Percentiles rank a stretch among this genome's conserved stretches.
Evolutionary conservation across 805 yeast genomes (phyloP).

Genomic region (Myxozyma vanderwaltii): DNA sequence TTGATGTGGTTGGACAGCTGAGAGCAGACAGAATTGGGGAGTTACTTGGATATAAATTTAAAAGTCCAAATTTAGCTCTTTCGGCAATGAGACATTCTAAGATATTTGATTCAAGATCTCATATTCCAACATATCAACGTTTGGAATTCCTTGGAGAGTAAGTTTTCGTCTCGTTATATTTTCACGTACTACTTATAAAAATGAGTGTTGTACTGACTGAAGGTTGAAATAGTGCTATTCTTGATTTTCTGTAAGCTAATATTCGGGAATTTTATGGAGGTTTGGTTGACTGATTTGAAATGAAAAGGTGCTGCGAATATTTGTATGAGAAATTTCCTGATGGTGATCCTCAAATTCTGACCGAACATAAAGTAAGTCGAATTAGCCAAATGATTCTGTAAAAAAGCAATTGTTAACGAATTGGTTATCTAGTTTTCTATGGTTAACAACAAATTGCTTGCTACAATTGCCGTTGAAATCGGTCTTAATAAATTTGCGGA

Average conservation of each 20-base stretch:
- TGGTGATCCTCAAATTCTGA: neutral
- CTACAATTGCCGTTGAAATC: neutral
- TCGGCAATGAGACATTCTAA: slow-evolving; percentile 1
- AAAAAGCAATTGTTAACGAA: neutral
- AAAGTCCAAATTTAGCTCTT: neutral
- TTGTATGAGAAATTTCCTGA: neutral
- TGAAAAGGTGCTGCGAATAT: neutral
- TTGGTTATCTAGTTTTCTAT: neutral
- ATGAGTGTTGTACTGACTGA: no score
- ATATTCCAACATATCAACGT: neutral
- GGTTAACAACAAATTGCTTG: neutral
- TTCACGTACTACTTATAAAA: no score
- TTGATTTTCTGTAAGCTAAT: neutral
- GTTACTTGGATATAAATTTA: neutral
- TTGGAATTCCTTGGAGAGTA: slow-evolving; percentile 7
- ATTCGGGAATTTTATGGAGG: neutral
- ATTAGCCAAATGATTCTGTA: neutral
- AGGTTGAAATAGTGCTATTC: neutral
- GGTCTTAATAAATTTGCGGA: neutral
- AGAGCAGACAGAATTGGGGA: neutral
- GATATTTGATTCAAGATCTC: neutral
- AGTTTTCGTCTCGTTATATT: neutral
- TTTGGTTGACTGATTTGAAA: neutral
- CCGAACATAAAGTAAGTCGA: neutral
- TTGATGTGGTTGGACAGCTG: neutral